phyloP scores from a whole-genome alignment of 345 rosid species.

The Reutealis trisperma region DNA sequence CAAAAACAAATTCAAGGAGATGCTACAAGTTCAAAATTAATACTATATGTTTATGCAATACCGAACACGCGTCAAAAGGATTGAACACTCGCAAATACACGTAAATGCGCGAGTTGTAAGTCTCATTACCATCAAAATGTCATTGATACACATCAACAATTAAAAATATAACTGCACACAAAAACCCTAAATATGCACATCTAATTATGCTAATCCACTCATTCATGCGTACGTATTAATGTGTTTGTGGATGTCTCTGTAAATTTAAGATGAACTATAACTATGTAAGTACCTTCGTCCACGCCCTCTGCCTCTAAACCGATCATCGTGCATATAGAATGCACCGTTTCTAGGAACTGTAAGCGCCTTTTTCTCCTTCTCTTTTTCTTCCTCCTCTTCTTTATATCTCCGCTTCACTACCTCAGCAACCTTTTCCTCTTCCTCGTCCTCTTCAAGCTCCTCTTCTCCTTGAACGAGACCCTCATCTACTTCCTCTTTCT shows the following conservation, averaged over 20 bases:
- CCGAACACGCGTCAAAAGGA: no score
- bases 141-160: neutral
- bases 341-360: constrained; percentile 17
- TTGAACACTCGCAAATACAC: no score
- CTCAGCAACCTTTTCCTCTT: neutral
- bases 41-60: no score
- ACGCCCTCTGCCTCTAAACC: constrained; percentile 14
- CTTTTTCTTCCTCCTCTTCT: constrained; percentile 1
- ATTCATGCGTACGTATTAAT: no score
- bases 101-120: no score
- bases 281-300: constrained; percentile 2
- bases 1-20: neutral
- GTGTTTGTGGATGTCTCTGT: neutral
- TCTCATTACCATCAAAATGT: neutral
- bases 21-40: neutral
- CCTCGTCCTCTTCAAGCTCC: neutral
- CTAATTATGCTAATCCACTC: neutral
- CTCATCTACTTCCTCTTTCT: constrained; percentile 5
- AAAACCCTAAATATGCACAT: neutral
- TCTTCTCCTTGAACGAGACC: neutral
- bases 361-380: constrained; percentile 10
- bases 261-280: neutral
- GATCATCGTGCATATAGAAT: constrained; percentile 36
- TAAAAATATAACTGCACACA: neutral
- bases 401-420: neutral